Evolutionary conservation across 164 flowering plant species (phyloP).

Genomic region (Vitis labrusca): DNA sequence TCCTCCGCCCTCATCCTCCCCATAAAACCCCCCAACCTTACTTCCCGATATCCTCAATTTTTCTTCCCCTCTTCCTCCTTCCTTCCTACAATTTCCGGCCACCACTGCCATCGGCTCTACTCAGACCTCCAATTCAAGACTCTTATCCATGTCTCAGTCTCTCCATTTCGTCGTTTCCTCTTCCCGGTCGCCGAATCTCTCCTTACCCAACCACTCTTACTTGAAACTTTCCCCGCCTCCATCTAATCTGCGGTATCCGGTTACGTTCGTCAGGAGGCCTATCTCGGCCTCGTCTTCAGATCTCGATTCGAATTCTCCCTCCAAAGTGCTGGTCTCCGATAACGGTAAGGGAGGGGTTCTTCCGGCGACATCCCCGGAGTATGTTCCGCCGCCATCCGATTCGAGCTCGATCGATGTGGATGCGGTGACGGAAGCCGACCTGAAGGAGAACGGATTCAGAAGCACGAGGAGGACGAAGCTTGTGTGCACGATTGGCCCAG

Average conservation of each 20-base stretch:
- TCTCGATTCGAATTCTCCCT: slow-evolving; percentile 22
- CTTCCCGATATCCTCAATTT: background rate
- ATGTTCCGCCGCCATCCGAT: slow-evolving; percentile 6
- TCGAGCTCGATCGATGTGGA: slow-evolving; percentile 55
- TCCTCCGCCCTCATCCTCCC: background rate
- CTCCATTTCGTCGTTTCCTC: slow-evolving; percentile 19
- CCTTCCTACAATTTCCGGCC: background rate
- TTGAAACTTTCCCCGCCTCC: slow-evolving; percentile 13
- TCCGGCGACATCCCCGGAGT: background rate
- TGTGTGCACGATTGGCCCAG: slow-evolving; percentile 64
- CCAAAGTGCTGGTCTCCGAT: slow-evolving; percentile 12
- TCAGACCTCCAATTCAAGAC: too few relatives aligned
- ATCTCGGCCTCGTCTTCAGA: slow-evolving; percentile 26
- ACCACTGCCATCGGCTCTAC: background rate
- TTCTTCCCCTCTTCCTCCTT: too few relatives aligned
- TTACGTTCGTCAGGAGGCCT: slow-evolving; percentile 8
- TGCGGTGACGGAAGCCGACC: slow-evolving; percentile 62
- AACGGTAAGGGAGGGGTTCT: slow-evolving; percentile 13
- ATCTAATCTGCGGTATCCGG: slow-evolving; percentile 15
- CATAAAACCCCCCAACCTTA: background rate
- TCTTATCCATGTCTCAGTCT: slow-evolving; percentile 14
- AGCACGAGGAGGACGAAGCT: slow-evolving; percentile 70
- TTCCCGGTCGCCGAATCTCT: slow-evolving; percentile 15
- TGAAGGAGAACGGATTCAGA: slow-evolving; percentile 75
- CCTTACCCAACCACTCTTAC: slow-evolving; percentile 17